Conservation (phyloP, 768 basidiomycete species). For the Pulveroboletus sp. region DNA sequence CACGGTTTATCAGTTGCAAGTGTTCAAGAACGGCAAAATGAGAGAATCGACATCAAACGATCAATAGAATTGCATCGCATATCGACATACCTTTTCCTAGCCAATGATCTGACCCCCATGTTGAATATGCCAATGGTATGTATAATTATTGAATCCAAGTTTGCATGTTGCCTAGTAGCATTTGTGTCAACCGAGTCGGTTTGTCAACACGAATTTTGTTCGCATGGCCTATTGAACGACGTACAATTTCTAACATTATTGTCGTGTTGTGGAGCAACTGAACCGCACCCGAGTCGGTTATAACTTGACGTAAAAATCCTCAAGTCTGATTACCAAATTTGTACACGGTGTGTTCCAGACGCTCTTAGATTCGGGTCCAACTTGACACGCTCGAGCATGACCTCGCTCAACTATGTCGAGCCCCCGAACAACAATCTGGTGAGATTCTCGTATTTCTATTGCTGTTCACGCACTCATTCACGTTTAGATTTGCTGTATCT, state of each 20-base stretch:
- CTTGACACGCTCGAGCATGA: slow-evolving; percentile 20
- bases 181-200: too few species aligned
- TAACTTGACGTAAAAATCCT: slow-evolving; percentile 20
- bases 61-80: neutral
- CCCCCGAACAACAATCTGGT: slow-evolving; percentile 68
- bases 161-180: too few species aligned
- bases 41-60: neutral
- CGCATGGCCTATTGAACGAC: neutral
- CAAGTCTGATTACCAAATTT: slow-evolving; percentile 14
- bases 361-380: neutral
- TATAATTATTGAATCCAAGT: too few species aligned
- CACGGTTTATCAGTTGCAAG: too few species aligned
- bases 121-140: too few species aligned
- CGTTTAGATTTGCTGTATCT: slow-evolving; percentile 74
- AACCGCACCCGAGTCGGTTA: too few species aligned
- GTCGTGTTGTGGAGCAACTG: too few species aligned
- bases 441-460: slow-evolving; percentile 20
- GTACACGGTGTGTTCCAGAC: neutral
- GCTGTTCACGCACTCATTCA: neutral
- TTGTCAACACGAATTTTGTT: too few species aligned
- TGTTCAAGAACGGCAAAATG: neutral
- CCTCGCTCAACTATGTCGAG: slow-evolving; percentile 52
- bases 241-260: too few species aligned
- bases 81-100: neutral
- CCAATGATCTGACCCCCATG: neutral